Evolutionary conservation across 129 eudicot genomes (phyloP).

Genomic region (Chrysanthemum lavandulifolium): DNA sequence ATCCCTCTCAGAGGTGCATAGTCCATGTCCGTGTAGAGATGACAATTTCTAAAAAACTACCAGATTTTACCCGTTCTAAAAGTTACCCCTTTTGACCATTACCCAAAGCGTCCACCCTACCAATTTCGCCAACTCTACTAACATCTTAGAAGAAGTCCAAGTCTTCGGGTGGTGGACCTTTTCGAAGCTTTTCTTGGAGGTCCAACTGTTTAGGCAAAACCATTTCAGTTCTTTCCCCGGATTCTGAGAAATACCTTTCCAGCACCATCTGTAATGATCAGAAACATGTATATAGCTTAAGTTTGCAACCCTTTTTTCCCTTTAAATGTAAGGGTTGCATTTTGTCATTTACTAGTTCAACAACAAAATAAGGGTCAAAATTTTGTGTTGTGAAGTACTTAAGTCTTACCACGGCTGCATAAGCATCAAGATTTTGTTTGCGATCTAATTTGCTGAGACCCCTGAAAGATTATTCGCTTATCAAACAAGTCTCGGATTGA

Average conservation of each 20-base stretch:
- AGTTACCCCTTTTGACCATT: slow-evolving; percentile 3
- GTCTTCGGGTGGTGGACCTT: slow-evolving; percentile 57
- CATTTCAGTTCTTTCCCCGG: slow-evolving; percentile 64
- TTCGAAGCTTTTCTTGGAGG: slow-evolving; percentile 68
- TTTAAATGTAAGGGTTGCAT: background rate
- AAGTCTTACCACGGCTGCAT: slow-evolving; percentile 78
- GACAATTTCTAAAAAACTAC: too few relatives aligned
- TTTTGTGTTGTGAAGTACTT: background rate
- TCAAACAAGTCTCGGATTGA: background rate
- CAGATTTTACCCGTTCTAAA: too few relatives aligned
- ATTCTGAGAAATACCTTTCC: slow-evolving; percentile 68
- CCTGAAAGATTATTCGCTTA: slow-evolving; percentile 39
- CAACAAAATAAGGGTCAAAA: background rate
- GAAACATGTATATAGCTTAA: background rate
- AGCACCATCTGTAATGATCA: slow-evolving; percentile 60
- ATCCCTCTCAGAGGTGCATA: too few relatives aligned
- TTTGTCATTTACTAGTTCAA: background rate
- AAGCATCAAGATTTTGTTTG: slow-evolving; percentile 66
- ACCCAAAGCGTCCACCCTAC: background rate
- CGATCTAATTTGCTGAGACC: slow-evolving; percentile 76
- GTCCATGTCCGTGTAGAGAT: too few relatives aligned
- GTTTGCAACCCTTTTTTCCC: background rate
- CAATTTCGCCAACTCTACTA: slow-evolving; percentile 11
- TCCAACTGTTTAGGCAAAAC: slow-evolving; percentile 84
- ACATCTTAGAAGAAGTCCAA: slow-evolving; percentile 35